Evolutionary conservation across 2,329 filamentous ascomycete genomes (phyloP), one percentile per base, ranked within the genome.

Genomic region (Sporothrix brasiliensis): DNA sequence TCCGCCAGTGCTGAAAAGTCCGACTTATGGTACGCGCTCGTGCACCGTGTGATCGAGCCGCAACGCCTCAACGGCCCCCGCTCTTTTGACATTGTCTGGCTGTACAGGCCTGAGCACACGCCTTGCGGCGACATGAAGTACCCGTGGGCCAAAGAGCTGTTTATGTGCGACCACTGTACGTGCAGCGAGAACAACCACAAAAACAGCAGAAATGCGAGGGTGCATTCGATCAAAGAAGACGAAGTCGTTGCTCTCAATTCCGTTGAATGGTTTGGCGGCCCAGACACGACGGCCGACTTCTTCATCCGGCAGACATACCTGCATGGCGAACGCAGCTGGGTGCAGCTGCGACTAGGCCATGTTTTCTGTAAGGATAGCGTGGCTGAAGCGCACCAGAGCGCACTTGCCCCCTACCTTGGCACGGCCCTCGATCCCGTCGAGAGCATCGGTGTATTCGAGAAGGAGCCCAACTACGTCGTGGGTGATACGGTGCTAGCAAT

Each of bases 141-240:
- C 74, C 89, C 90, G 0, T 89, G 87, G 78, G 73, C 79, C 0
- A 91, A 93, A 67, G 92, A 96, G 78, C 78, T 95, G 0, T 95
- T 95, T 72, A 79, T 94, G 0, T 92, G 89, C 0, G 87, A 93
- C 67, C 88, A 93, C 71, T 94, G 92, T 79, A 91, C 89, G 0
- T 95, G 92, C 73, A 77, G 80, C 0, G 81, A 86, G 21, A 76
- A 73, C 10, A 61, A 56, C 0, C 71, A 70, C 0, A 71, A 79
- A 2, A n/a, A 50, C 50, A 53, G 19, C 50, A 53, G 24, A 47
- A 19, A 92, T 72, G 80, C 0, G 81, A 85, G 27, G 76, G 73
- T 6, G 53, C 50, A 30, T 49, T 82, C 83, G 39, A 81, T 92
- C 3, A 74, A 81, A 0, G 82, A 84, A 0, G 78, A 84, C 0